Evolutionary conservation across 2,329 filamentous ascomycete species (phyloP).

Genomic region (Penicillium psychrosexuale): DNA sequence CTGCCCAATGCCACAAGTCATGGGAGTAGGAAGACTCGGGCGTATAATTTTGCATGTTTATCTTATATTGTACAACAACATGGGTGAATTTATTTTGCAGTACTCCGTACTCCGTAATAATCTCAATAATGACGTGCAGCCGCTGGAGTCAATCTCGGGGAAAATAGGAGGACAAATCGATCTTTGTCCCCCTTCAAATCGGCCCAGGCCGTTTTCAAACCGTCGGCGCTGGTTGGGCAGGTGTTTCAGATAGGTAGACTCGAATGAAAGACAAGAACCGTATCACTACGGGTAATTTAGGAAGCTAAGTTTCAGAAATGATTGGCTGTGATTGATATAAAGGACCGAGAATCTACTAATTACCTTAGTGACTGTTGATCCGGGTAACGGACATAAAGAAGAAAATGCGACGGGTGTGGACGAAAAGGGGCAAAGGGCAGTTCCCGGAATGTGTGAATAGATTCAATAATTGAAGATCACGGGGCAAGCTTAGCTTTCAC

Average conservation of each 20-base stretch:
- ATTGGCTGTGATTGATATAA: conserved; percentile 10
- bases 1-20: conserved; percentile 1
- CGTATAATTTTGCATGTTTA: neutral
- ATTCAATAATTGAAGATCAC: conserved; percentile 1
- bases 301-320: conserved; percentile 17
- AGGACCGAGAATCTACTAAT: conserved; percentile 1
- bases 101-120: neutral
- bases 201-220: conserved; percentile 19
- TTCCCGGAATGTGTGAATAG: conserved; percentile 4
- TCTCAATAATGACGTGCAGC: conserved; percentile 18
- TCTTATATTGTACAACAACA: neutral
- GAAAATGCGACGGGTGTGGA: conserved; percentile 7
- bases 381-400: conserved; percentile 7
- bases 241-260: conserved; percentile 10
- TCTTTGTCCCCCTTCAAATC: conserved; percentile 9
- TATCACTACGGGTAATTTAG: conserved; percentile 25
- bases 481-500: neutral
- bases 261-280: conserved; percentile 6
- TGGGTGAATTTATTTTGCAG: neutral
- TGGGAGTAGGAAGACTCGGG: neutral
- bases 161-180: conserved; percentile 20
- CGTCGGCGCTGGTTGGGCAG: conserved; percentile 11
- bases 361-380: conserved; percentile 20
- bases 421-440: conserved; percentile 5
- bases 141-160: conserved; percentile 11